These are phyloP conservation scores for Collybiopsis luxurians DNA, from an alignment of 768 basidiomycete species.

Conservation along the genomic window DNA sequence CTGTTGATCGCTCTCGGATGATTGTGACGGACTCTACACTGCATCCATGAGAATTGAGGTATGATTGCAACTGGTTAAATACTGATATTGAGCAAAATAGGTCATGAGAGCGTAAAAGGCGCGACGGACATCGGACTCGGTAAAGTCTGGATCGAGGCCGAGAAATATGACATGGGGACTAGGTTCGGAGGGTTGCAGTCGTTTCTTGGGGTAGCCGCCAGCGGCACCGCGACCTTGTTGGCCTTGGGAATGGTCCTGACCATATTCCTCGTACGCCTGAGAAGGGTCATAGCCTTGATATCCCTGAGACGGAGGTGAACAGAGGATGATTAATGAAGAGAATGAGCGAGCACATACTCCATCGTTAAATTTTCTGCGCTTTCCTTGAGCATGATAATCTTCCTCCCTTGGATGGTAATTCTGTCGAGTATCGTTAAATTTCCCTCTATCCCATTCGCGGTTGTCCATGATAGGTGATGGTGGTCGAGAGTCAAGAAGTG, in stretches of 20 bases:
- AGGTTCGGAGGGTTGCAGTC: conserved; percentile 78
- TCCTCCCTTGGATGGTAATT: conserved; percentile 63
- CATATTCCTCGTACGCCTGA: conserved; percentile 23
- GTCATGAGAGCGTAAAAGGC: conserved; percentile 25
- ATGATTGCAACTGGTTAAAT: conserved; percentile 67
- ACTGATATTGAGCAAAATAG: conserved; percentile 32
- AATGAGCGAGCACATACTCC: conserved; percentile 41
- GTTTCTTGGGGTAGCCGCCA: conserved; percentile 61
- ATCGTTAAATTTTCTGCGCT: conserved; percentile 77
- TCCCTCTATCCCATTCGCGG: conserved; percentile 86
- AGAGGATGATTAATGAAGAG: conserved; percentile 10
- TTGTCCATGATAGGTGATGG: conserved; percentile 41
- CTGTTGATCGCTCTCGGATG: conserved; percentile 94
- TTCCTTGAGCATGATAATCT: conserved; percentile 65
- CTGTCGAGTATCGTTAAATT: conserved; percentile 42
- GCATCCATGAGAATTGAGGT: conserved; percentile 69
- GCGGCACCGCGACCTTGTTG: conserved; percentile 35
- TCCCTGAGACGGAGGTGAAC: conserved; percentile 40
- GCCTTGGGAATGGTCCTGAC: conserved; percentile 53
- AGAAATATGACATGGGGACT: conserved; percentile 95
- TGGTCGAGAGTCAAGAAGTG: conserved; percentile 23
- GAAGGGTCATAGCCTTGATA: conserved; percentile 44
- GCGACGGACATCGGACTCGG: conserved; percentile 86
- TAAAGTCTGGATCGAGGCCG: conserved; percentile 88
- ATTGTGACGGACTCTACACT: conserved; percentile 88